These are phyloP conservation scores for Aspergillus conjunctus DNA, from an alignment of 495 filamentous ascomycete species.

Conservation along the genomic window DNA sequence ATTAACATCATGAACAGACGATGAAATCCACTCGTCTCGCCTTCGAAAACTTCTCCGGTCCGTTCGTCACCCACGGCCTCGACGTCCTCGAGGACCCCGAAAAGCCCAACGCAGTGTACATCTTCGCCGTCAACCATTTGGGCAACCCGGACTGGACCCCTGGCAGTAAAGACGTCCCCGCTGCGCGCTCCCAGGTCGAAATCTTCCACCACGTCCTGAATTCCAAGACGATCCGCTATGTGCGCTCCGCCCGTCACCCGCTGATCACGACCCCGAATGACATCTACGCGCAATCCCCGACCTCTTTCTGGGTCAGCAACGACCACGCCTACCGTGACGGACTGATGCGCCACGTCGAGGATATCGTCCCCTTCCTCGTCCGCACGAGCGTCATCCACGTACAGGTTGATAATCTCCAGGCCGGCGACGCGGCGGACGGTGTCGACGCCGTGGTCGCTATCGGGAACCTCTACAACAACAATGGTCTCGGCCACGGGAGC, in stretches of 20 bases:
- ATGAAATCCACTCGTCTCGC: constrained; percentile 48
- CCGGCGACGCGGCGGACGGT: constrained; percentile 28
- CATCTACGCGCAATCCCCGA: constrained; percentile 49
- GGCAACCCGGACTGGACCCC: constrained; percentile 45
- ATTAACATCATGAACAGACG: constrained; percentile 38
- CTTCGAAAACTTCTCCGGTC: constrained; percentile 53
- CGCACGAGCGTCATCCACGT: constrained; percentile 44
- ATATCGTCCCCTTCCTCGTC: constrained; percentile 39
- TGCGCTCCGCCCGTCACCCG: constrained; percentile 47
- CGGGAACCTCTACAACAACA: constrained; percentile 50
- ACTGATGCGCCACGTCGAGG: constrained; percentile 45
- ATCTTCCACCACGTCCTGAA: constrained; percentile 57
- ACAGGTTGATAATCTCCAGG: constrained; percentile 25
- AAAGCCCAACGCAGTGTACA: constrained; percentile 52
- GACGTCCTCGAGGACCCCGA: constrained; percentile 54
- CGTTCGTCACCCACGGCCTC: constrained; percentile 64
- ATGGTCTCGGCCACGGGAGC: constrained; percentile 59
- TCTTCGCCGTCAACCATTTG: constrained; percentile 62
- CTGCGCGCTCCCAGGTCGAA: constrained; percentile 57
- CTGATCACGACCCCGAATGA: constrained; percentile 64
- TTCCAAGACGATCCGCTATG: constrained; percentile 35
- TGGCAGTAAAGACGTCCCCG: constrained; percentile 23
- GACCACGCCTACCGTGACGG: constrained; percentile 59
- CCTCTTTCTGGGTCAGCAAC: constrained; percentile 61
- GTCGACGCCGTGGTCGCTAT: constrained; percentile 49